phyloP scores from a whole-genome alignment of 2,329 filamentous ascomycete species.

The Stagonosporopsis tanaceti region DNA sequence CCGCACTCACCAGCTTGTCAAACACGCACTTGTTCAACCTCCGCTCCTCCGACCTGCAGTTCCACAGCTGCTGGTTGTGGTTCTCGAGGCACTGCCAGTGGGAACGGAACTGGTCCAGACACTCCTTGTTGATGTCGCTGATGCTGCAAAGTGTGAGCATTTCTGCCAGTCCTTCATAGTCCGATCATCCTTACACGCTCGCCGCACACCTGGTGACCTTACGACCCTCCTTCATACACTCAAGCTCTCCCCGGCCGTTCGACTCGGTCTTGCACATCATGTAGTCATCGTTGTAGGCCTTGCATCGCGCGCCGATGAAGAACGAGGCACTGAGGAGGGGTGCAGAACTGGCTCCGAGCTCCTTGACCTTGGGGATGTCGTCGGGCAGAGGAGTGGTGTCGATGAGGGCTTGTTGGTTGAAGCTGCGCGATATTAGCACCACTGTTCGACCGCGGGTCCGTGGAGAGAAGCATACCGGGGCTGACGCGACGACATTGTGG shows the following conservation, averaged over 20 bases:
- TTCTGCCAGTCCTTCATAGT: background rate
- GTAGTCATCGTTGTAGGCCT: constrained; percentile 96
- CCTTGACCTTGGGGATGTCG: constrained; percentile 88
- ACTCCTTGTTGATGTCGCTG: constrained; percentile 95
- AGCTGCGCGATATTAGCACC: constrained; percentile 64
- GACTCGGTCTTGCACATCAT: constrained; percentile 99
- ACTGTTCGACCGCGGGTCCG: constrained; percentile 11
- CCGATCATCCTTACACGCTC: constrained; percentile 73
- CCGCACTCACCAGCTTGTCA: constrained; percentile 82
- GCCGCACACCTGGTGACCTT: constrained; percentile 96
- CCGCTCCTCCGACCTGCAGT: constrained; percentile 88
- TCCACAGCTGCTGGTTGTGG: constrained; percentile 97
- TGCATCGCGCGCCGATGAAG: constrained; percentile 97
- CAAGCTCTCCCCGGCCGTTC: constrained; percentile 87
- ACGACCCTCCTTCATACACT: constrained; percentile 95
- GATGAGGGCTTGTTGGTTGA: constrained; percentile 91
- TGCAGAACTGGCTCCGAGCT: constrained; percentile 91
- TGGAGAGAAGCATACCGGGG: constrained; percentile 58
- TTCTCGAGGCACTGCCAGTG: constrained; percentile 97
- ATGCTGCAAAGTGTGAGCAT: constrained; percentile 63
- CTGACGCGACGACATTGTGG: constrained; percentile 68
- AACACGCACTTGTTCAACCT: constrained; percentile 94
- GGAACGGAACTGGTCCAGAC: constrained; percentile 85
- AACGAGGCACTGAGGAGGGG: constrained; percentile 90
- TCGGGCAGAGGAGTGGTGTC: constrained; percentile 96